Conservation (phyloP, 257 asterid genomes). For the Salvia hispanica region DNA sequence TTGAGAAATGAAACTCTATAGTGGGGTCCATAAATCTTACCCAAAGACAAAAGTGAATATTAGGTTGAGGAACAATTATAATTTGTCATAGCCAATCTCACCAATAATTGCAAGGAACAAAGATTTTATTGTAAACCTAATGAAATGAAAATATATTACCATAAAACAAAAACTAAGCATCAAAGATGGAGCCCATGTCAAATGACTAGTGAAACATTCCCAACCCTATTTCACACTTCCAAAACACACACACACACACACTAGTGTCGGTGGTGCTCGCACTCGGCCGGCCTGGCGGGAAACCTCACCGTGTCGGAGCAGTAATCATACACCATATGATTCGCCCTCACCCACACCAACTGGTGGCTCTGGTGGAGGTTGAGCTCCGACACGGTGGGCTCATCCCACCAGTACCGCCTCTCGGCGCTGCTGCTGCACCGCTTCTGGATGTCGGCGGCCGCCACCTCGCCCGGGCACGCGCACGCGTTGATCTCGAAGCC, state of each 20-base stretch:
- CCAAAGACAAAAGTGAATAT: no score
- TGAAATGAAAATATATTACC: constrained; percentile 28
- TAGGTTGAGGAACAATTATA: no score
- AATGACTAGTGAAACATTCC: no score
- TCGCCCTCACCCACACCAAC: constrained; percentile 75
- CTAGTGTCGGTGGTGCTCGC: constrained; percentile 73
- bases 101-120: neutral
- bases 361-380: constrained; percentile 84
- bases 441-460: constrained; percentile 44
- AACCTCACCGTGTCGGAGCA: constrained; percentile 71
- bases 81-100: no score
- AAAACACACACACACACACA: neutral
- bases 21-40: no score
- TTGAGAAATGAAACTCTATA: no score
- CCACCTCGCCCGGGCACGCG: constrained; percentile 46
- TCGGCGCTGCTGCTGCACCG: constrained; percentile 51
- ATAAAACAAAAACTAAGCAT: constrained; percentile 10
- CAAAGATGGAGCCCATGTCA: constrained; percentile 31
- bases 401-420: constrained; percentile 76
- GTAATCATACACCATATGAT: constrained; percentile 81
- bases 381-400: constrained; percentile 65
- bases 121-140: constrained; percentile 10
- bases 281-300: constrained; percentile 63
- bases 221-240: neutral
- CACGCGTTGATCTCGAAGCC: constrained; percentile 72